These are phyloP conservation scores for Botrytis sinoallii DNA, from an alignment of 2,329 filamentous ascomycete species.

Conservation along the genomic window DNA sequence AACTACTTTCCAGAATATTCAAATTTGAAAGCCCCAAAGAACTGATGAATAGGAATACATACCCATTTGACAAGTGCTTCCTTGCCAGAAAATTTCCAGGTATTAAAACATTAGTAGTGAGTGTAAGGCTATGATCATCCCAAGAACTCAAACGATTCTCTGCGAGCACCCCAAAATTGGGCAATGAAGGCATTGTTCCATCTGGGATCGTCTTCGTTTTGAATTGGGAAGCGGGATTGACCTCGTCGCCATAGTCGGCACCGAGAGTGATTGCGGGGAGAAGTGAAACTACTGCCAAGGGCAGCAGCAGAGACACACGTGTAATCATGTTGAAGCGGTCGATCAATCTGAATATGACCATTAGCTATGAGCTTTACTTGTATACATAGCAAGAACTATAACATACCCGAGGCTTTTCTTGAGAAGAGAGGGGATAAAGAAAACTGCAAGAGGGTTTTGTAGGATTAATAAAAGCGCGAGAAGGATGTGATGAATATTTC, in stretches of 20 bases:
- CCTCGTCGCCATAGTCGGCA: constrained; percentile 14
- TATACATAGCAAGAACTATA: too few relatives aligned
- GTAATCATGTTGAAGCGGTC: not conserved
- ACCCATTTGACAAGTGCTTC: constrained; percentile 24
- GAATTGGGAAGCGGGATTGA: constrained; percentile 20
- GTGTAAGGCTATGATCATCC: constrained; percentile 9
- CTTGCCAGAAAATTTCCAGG: constrained; percentile 23
- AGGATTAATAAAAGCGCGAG: not conserved
- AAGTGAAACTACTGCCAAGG: not conserved
- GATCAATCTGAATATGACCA: not conserved
- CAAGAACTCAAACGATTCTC: constrained; percentile 10
- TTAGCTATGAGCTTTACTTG: not conserved
- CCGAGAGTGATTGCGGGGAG: not conserved
- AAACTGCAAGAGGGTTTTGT: not conserved
- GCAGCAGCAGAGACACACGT: not conserved
- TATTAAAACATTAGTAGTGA: constrained; percentile 18
- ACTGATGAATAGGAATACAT: constrained; percentile 5
- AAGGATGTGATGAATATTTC: not conserved
- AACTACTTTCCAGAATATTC: not conserved
- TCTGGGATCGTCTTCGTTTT: constrained; percentile 21
- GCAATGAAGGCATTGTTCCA: constrained; percentile 11
- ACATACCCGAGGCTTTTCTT: not conserved
- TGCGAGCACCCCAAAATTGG: constrained; percentile 14
- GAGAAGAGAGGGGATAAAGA: not conserved
- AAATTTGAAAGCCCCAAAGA: not conserved